Percentiles rank a stretch among this genome's conserved stretches.
Conservation (phyloP, 305 asterid genomes). For the Stenogyne calaminthoides region DNA sequence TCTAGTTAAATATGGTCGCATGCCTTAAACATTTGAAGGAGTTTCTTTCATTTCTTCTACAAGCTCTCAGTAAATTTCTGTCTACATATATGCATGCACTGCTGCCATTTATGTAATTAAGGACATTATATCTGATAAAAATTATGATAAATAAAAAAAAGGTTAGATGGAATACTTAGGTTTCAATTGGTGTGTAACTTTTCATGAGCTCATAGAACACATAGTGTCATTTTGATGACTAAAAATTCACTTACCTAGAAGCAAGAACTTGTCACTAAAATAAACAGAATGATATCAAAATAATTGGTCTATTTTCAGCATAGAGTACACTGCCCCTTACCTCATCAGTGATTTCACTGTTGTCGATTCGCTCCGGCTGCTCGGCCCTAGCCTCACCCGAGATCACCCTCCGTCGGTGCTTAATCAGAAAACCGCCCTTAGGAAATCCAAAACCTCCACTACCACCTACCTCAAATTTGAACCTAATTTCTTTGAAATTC, state of each 20-base stretch:
- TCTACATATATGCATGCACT: conserved; percentile 1
- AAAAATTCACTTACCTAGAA: background rate
- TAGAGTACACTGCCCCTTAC: conserved; percentile 27
- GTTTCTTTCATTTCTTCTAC: conserved; percentile 16
- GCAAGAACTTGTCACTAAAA: background rate
- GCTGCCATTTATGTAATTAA: background rate
- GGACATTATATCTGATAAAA: background rate
- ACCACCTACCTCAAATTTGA: conserved; percentile 34
- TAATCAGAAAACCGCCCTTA: conserved; percentile 30
- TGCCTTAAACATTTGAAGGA: conserved; percentile 1
- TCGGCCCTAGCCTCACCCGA: conserved; percentile 44
- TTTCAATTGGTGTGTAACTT: conserved; percentile 4
- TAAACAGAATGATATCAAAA: background rate
- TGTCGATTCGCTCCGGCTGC: conserved; percentile 40
- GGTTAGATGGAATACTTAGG: background rate
- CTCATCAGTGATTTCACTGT: conserved; percentile 32
- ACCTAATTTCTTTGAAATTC: conserved; percentile 36
- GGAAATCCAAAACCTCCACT: conserved; percentile 23
- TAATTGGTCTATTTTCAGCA: background rate
- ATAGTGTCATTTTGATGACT: background rate
- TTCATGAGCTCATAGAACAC: background rate
- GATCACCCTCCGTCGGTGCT: conserved; percentile 38
- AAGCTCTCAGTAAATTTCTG: background rate
- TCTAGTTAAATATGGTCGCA: conserved; percentile 1
- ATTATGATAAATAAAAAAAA: background rate